Percentiles rank a stretch among this genome's conserved stretches.
phyloP scores from a whole-genome alignment of 495 filamentous ascomycete genomes.

The Cercophora sp. region DNA sequence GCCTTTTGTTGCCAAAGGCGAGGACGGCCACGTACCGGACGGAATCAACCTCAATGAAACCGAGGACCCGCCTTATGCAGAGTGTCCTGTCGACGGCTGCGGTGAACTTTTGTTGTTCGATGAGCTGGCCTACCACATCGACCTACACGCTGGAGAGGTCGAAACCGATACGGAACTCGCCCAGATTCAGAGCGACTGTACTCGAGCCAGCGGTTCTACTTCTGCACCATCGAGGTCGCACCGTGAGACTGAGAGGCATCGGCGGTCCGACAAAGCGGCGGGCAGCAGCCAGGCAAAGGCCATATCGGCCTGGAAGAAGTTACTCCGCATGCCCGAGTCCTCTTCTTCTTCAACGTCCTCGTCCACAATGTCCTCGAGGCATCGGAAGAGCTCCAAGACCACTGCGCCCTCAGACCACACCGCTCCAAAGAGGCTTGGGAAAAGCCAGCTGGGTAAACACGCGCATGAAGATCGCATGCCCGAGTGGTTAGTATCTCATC shows the following conservation, averaged over 20 bases:
- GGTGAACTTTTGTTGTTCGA: slow-evolving; percentile 59
- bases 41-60: slow-evolving; percentile 56
- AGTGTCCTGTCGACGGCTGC: slow-evolving; percentile 70
- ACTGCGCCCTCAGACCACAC: background rate
- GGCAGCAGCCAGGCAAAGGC: slow-evolving; percentile 20
- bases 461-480: slow-evolving; percentile 90
- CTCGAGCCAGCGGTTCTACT: background rate
- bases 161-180: slow-evolving; percentile 17
- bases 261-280: slow-evolving; percentile 1
- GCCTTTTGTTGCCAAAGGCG: slow-evolving; percentile 44
- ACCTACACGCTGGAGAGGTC: slow-evolving; percentile 64
- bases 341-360: slow-evolving; percentile 6
- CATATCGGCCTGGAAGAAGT: slow-evolving; percentile 22
- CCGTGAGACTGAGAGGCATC: slow-evolving; percentile 18
- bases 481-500: slow-evolving; percentile 62
- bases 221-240: slow-evolving; percentile 17
- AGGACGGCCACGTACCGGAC: background rate
- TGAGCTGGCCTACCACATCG: slow-evolving; percentile 68
- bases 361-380: slow-evolving; percentile 9
- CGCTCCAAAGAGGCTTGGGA: slow-evolving; percentile 30
- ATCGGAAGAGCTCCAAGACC: slow-evolving; percentile 4
- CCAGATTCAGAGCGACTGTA: background rate
- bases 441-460: slow-evolving; percentile 75
- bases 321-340: slow-evolving; percentile 24
- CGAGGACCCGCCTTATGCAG: slow-evolving; percentile 49